These are phyloP conservation scores for Penicillium decumbens DNA, from an alignment of 2,329 filamentous ascomycete genomes.

Conservation along the genomic window DNA sequence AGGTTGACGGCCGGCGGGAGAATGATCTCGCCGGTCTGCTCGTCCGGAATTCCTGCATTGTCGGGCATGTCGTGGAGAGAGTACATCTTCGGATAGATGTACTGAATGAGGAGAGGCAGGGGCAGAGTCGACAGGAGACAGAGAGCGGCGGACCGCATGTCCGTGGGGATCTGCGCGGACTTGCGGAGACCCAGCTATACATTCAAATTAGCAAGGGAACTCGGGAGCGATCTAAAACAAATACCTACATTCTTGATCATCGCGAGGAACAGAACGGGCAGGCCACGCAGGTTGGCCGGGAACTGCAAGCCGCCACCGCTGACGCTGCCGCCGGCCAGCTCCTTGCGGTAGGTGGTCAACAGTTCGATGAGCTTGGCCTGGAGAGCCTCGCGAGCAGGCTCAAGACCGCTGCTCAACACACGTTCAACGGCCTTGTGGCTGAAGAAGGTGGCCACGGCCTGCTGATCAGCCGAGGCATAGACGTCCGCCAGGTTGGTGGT, in stretches of 20 bases:
- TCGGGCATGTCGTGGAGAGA: constrained; percentile 95
- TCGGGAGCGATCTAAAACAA: neutral
- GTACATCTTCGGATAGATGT: constrained; percentile 82
- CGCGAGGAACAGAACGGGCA: constrained; percentile 87
- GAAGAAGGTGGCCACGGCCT: constrained; percentile 88
- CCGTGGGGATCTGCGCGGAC: constrained; percentile 87
- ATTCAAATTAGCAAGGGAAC: constrained; percentile 22
- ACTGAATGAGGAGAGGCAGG: constrained; percentile 83
- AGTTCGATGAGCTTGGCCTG: constrained; percentile 90
- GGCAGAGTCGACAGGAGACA: constrained; percentile 92
- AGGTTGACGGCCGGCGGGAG: constrained; percentile 81
- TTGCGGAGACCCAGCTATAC: constrained; percentile 70
- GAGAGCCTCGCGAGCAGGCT: constrained; percentile 83
- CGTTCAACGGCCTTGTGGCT: constrained; percentile 96
- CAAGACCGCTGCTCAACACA: constrained; percentile 76
- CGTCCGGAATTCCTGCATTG: constrained; percentile 77
- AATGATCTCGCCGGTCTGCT: constrained; percentile 79
- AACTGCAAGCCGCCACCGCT: constrained; percentile 88
- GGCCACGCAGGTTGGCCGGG: constrained; percentile 80
- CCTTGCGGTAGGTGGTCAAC: constrained; percentile 92
- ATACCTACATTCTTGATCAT: constrained; percentile 83
- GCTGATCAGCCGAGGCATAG: constrained; percentile 91
- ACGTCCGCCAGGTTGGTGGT: constrained; percentile 85
- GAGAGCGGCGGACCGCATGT: constrained; percentile 87
- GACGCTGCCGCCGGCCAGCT: constrained; percentile 92